phyloP scores from a whole-genome alignment of 2,329 filamentous ascomycete species.

The Colletotrichum gloeosporioides region DNA sequence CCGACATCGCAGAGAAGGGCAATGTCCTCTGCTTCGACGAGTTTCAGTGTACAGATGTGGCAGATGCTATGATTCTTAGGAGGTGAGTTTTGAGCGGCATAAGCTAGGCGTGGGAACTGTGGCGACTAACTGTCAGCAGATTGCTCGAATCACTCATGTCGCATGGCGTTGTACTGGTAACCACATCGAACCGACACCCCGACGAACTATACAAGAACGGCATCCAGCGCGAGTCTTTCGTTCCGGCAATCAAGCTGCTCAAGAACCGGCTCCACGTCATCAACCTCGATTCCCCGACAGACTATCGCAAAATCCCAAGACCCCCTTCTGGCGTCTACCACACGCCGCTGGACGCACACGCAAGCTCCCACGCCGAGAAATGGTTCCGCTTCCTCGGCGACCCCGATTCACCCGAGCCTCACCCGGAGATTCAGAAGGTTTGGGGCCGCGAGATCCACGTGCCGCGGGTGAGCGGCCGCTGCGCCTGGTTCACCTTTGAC shows the following conservation, averaged over 20 bases:
- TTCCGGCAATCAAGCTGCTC: conserved; percentile 92
- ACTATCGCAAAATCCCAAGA: conserved; percentile 96
- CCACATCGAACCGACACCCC: conserved; percentile 95
- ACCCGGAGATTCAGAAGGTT: conserved; percentile 79
- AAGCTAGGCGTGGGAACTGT: neutral
- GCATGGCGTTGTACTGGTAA: conserved; percentile 94
- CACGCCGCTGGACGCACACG: conserved; percentile 80
- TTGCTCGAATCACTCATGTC: conserved; percentile 92
- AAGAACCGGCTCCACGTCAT: conserved; percentile 85
- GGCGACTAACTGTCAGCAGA: conserved; percentile 38
- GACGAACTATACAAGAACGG: conserved; percentile 98
- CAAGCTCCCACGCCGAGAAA: conserved; percentile 82
- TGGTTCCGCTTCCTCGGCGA: conserved; percentile 97
- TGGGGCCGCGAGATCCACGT: conserved; percentile 94
- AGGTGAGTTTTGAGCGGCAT: conserved; percentile 49
- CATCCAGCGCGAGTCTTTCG: conserved; percentile 92
- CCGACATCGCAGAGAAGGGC: conserved; percentile 85
- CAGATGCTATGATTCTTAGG: conserved; percentile 96
- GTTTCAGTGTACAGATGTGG: conserved; percentile 98
- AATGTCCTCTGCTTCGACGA: conserved; percentile 97
- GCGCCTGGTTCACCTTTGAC: conserved; percentile 90
- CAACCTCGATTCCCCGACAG: conserved; percentile 92
- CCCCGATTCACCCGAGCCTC: conserved; percentile 75
- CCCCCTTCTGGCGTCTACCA: conserved; percentile 95
- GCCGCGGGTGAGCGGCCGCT: conserved; percentile 84